Conservation (phyloP, 2,329 filamentous ascomycete genomes). For the Paramyrothecium sp. region DNA sequence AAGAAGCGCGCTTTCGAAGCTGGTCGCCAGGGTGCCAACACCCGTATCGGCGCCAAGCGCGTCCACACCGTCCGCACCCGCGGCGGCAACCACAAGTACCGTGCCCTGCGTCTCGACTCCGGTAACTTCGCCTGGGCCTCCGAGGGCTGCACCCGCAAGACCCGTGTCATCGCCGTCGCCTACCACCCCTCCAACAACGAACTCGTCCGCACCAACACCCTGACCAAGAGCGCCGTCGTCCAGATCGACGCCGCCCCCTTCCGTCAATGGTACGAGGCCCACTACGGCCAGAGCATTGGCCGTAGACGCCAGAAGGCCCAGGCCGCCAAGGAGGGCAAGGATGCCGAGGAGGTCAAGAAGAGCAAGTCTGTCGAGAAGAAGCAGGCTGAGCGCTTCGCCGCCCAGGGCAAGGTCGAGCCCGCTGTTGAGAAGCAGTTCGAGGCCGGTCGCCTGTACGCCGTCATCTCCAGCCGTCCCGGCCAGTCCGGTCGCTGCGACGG, state of each 20-base stretch:
- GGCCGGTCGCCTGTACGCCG: slow-evolving; percentile 94
- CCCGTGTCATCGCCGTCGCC: slow-evolving; percentile 95
- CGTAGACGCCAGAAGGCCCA: slow-evolving; percentile 87
- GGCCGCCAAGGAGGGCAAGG: slow-evolving; percentile 56
- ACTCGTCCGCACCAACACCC: slow-evolving; percentile 99
- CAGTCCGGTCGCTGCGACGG: slow-evolving; percentile 97
- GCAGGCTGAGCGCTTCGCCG: slow-evolving; percentile 83
- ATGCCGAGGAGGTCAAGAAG: slow-evolving; percentile 79
- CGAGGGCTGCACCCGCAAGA: slow-evolving; percentile 97
- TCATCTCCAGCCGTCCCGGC: slow-evolving; percentile 88
- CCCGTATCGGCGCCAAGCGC: slow-evolving; percentile 96
- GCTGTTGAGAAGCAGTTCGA: slow-evolving; percentile 98
- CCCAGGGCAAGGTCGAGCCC: slow-evolving; percentile 86
- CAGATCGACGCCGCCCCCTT: slow-evolving; percentile 98
- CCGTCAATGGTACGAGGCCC: slow-evolving; percentile 99
- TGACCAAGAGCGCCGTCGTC: slow-evolving; percentile 98
- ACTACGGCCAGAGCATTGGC: slow-evolving; percentile 91
- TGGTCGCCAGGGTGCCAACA: slow-evolving; percentile 98
- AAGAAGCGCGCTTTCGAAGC: slow-evolving; percentile 99
- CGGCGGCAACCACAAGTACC: slow-evolving; percentile 99
- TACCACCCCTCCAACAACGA: slow-evolving; percentile 99
- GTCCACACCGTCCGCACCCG: slow-evolving; percentile 96
- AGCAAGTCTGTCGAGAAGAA: slow-evolving; percentile 95
- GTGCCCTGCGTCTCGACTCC: slow-evolving; percentile 95
- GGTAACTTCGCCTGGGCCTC: slow-evolving; percentile 99